Evolutionary conservation across 768 basidiomycete species (phyloP), one percentile per base, ranked within the genome.

Genomic region (Holtermanniella nyarrowii): DNA sequence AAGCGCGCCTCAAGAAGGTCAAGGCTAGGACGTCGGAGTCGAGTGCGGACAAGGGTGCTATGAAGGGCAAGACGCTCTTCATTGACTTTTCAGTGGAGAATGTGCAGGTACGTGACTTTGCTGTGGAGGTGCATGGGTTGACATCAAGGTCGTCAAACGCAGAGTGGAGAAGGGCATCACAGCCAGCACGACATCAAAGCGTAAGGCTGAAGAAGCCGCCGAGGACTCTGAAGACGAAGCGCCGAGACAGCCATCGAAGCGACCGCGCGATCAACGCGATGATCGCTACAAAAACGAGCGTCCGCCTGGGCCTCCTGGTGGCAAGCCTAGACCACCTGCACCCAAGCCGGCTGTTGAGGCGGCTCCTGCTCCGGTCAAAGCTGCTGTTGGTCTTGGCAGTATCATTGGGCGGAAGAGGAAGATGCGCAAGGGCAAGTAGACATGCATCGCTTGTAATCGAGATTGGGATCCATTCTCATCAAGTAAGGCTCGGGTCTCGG

Each of bases 51-150:
- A 63, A 66, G 10, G 68, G 62, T 47, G 72, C 69, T 71, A 67
- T 66, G 54, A 63, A 63, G 49, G 77, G 77, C 14, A 73, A 73
- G 58, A 76, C 80, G 3, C 71, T 95, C 55, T 83, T 93, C 61
- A 81, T 89, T n/a, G 91, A 97, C 73, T 95, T 95, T 71, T 90
- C 88, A 39, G 88, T 96, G 46, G 90, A 96, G 75, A 96, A 96
- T 63, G 75, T 87, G 18, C 85, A 89, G 72, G 88, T 72, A 47
- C 20, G 42, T 22, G 2, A 39, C 16, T 11, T 25, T 48, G 3
- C 48, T n/a, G 12, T 26, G 11, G 42, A 7, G 18, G 13, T 12
- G 16, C 24, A 31, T 20, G 21, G 7, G 42, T 13, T 45, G 14
- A 37, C 44, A 42, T 14, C 27, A 18, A 68, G 69, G 69, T 91